A percentile compares a stretch with the other conserved stretches of the same genome.
Conservation (phyloP, 352 stramenopile species). For the Aphanomyces astaci region DNA sequence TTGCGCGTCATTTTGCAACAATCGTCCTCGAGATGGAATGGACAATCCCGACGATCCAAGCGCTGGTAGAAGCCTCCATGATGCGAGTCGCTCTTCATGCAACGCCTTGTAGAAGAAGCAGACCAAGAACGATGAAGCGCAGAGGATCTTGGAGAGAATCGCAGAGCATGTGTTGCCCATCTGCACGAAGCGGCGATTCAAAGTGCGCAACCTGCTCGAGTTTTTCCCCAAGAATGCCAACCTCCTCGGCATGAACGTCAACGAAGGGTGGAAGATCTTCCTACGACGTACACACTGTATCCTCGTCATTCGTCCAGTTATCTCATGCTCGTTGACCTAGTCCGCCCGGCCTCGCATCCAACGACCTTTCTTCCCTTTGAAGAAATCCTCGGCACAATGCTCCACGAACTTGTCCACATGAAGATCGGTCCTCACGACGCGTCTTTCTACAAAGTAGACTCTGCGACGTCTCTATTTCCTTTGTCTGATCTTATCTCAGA, state of each 20-base stretch:
- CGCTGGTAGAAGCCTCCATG: conserved; percentile 9
- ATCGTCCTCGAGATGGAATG: not conserved
- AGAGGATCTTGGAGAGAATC: conserved; percentile 38
- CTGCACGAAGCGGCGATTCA: conserved; percentile 42
- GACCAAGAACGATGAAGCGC: conserved; percentile 22
- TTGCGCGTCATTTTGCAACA: not conserved
- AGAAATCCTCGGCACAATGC: conserved; percentile 54
- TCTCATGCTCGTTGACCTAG: conserved; percentile 20
- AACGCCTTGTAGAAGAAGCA: conserved; percentile 11
- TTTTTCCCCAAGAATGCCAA: conserved; percentile 55
- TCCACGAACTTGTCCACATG: conserved; percentile 71
- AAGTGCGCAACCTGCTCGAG: conserved; percentile 46
- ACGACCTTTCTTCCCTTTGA: conserved; percentile 42
- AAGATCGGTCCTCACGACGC: conserved; percentile 54
- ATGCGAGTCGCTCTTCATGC: not conserved
- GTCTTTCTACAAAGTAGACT: conserved; percentile 48
- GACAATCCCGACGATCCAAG: conserved; percentile 11
- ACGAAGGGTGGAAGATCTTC: conserved; percentile 61
- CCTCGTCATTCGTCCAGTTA: not conserved
- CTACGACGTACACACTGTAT: conserved; percentile 46
- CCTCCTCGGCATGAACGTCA: conserved; percentile 75
- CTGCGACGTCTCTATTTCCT: not conserved
- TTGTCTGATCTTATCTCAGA: conserved; percentile 23
- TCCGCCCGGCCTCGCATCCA: conserved; percentile 31
- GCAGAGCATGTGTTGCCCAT: conserved; percentile 48